phyloP scores from a whole-genome alignment of 1,284 basidiomycete species.

The Trichosporon coremiiforme region DNA sequence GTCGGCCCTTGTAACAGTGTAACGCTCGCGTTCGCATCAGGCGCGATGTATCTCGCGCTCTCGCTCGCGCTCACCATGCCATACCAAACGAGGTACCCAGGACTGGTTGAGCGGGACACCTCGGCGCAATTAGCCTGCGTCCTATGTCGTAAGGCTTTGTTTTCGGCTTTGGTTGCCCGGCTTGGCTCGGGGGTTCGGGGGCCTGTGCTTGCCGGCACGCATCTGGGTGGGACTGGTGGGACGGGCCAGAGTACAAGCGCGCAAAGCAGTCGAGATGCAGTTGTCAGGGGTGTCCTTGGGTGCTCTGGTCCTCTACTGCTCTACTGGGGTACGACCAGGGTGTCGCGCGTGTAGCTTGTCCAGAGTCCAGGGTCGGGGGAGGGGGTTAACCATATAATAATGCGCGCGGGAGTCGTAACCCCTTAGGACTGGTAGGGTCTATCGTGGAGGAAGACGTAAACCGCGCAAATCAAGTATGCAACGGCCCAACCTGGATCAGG shows the following conservation, averaged over 20 bases:
- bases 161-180: background rate
- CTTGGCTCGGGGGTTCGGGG: background rate
- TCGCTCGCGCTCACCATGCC: too few species aligned
- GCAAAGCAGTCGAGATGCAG: background rate
- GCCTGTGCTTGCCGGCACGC: background rate
- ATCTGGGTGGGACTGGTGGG: too few species aligned
- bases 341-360: too few species aligned
- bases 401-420: constrained; percentile 10
- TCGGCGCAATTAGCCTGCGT: constrained; percentile 14
- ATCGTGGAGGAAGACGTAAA: background rate
- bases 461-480: background rate
- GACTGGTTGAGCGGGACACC: background rate
- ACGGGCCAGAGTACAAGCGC: too few species aligned
- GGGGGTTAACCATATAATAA: constrained; percentile 17
- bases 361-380: background rate
- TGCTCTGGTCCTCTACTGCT: too few species aligned
- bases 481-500: background rate
- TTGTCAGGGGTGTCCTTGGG: background rate
- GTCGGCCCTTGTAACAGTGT: background rate
- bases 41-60: too few species aligned
- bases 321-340: background rate
- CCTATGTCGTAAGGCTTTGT: background rate
- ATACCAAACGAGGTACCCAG: too few species aligned
- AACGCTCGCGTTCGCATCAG: background rate
- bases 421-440: background rate